A percentile compares a stretch with the other conserved stretches of the same genome.
These are phyloP conservation scores for Hyaloscypha variabilis DNA, from an alignment of 495 filamentous ascomycete genomes.

Conservation along the genomic window DNA sequence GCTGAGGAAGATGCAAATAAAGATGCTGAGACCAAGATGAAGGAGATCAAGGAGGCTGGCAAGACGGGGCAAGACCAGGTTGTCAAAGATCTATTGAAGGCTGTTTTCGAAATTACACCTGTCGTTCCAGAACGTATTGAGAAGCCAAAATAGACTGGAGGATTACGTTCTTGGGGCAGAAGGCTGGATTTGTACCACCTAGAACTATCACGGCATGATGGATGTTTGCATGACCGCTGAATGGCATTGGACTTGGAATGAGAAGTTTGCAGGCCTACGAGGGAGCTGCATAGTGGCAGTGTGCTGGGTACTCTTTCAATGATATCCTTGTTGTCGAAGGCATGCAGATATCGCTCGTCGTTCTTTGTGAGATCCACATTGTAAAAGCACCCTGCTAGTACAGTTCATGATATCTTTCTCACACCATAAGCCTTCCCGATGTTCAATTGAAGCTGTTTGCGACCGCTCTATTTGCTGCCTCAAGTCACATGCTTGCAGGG, in stretches of 20 bases:
- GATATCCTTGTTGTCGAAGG: slow-evolving; percentile 9
- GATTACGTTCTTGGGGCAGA: background rate
- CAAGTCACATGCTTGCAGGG: slow-evolving; percentile 24
- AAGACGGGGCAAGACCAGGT: slow-evolving; percentile 79
- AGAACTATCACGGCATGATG: background rate
- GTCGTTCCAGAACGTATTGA: slow-evolving; percentile 52
- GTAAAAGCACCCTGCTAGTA: background rate
- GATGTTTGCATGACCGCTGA: background rate
- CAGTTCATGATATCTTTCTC: background rate
- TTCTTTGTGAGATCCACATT: background rate
- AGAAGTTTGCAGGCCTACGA: background rate
- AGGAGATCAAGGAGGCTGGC: slow-evolving; percentile 79
- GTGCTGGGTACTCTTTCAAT: slow-evolving; percentile 1
- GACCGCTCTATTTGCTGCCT: background rate
- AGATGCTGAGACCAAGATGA: slow-evolving; percentile 69
- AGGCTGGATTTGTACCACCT: background rate
- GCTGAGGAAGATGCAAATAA: slow-evolving; percentile 62
- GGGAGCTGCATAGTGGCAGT: background rate
- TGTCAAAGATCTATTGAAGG: slow-evolving; percentile 75
- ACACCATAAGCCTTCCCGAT: background rate
- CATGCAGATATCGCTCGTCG: background rate
- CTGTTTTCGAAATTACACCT: slow-evolving; percentile 78
- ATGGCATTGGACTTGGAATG: background rate
- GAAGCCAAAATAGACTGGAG: slow-evolving; percentile 26
- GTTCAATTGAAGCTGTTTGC: background rate